Percentiles rank a stretch among this genome's conserved stretches.
phyloP scores from a whole-genome alignment of 768 basidiomycete species.

The Boletus subcaerulescens region DNA sequence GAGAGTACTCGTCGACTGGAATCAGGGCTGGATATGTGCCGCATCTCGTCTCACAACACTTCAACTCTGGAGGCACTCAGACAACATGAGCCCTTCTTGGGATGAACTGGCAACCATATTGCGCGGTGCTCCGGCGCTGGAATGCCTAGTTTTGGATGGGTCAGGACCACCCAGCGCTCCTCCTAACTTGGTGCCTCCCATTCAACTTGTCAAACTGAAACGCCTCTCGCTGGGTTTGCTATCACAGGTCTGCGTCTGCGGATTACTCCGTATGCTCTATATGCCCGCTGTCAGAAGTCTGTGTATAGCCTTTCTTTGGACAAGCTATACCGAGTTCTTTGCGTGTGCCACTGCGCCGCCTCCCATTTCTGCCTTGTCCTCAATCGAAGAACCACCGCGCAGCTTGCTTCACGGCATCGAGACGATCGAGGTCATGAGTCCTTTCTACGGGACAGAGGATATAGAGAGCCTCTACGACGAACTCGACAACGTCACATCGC shows the following conservation, averaged over 20 bases:
- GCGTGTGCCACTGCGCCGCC: slow-evolving; percentile 31
- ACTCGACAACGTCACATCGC: slow-evolving; percentile 40
- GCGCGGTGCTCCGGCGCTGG: slow-evolving; percentile 47
- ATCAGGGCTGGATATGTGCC: slow-evolving; percentile 28
- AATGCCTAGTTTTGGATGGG: slow-evolving; percentile 46
- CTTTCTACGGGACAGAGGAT: slow-evolving; percentile 38
- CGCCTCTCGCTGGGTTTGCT: too few species aligned
- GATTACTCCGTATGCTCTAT: too few species aligned
- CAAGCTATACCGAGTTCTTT: slow-evolving; percentile 46
- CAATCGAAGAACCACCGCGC: slow-evolving; percentile 35
- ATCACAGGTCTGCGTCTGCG: too few species aligned
- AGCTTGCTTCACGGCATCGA: slow-evolving; percentile 42
- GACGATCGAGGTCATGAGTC: slow-evolving; percentile 47
- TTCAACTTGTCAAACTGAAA: too few species aligned
- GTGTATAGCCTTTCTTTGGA: too few species aligned
- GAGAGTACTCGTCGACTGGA: slow-evolving; percentile 70
- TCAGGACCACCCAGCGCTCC: slow-evolving; percentile 45
- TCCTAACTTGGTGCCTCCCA: slow-evolving; percentile 31
- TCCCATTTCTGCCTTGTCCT: slow-evolving; percentile 27
- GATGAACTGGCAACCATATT: slow-evolving; percentile 50
- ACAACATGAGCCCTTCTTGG: slow-evolving; percentile 60
- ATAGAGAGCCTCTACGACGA: slow-evolving; percentile 42
- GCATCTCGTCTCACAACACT: slow-evolving; percentile 41
- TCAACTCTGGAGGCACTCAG: slow-evolving; percentile 58
- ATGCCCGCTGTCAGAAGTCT: too few species aligned